Evolutionary conservation across 169 alveolate genomes (phyloP), one percentile per base, ranked within the genome.

Genomic region (Cryptosporidium ryanae): DNA sequence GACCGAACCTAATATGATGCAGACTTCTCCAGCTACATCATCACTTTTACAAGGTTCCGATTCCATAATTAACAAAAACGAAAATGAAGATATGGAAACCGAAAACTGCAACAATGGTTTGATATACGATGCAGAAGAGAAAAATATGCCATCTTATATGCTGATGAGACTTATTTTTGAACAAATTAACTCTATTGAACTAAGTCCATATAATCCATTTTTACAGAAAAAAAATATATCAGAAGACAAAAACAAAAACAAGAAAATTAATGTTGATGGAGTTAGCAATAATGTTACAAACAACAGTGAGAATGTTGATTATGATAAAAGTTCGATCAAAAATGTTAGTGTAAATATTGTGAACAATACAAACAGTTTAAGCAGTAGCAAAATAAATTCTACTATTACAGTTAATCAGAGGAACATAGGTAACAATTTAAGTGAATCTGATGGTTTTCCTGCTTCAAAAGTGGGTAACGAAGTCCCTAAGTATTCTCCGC

Each of bases 111-210:
- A 68, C n/a, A 1, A 38, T 6, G 46, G 8, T 38, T 55, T 49
- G 10, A 10, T 48, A n/a, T 27, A 68, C 29, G 46, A 38, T 0
- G 8, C 8, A 6, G 0, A 38, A 6, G 46, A 38, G 46, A 38
- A 38, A 38, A 38, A 38, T 38, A 38, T 4, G 8, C 46, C 46
- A 38, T 38, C 46, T 1, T 38, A 38, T 38, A 4, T 38, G 46
- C 46, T 38, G 3, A 38, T 6, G 8, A 68, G 31, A 23, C 66
- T 68, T 5, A 55, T 68, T 68, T 68, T 68, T 55, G 83, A 55
- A 1, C 83, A 64, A 50, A 31, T 52, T 27, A 48, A 57, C 43
- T 63, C 61, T 48, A 38, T 38, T 4, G 46, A 38, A 38, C 8
- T 38, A 5, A 54, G 10, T 21, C 10, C 64, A 7, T 31, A 61